Conservation (phyloP, 2,329 filamentous ascomycete species). For the Plectosphaerella sp. region DNA sequence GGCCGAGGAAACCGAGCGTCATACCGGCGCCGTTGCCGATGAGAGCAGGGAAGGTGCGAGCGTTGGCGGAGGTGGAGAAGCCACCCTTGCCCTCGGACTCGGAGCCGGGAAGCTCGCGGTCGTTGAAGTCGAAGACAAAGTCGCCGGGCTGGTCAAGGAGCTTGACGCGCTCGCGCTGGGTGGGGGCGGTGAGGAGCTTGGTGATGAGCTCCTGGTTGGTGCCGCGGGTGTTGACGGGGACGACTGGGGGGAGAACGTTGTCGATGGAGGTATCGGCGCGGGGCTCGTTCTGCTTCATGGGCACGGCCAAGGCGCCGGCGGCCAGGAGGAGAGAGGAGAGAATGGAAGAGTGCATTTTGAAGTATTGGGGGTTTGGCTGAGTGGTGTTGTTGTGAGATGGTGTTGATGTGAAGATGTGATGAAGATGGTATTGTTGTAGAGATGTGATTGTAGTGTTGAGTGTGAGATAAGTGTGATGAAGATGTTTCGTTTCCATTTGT, state of each 20-base stretch:
- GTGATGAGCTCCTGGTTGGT: slow-evolving; percentile 40
- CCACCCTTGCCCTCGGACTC: slow-evolving; percentile 29
- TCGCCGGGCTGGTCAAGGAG: slow-evolving; percentile 28
- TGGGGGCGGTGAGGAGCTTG: slow-evolving; percentile 31
- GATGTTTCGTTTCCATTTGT: no score
- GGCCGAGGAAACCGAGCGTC: slow-evolving; percentile 43
- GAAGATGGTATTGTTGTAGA: no score
- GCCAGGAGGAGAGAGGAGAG: slow-evolving; percentile 10
- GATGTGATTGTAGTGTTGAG: no score
- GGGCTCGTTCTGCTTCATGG: not conserved
- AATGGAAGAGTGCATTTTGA: slow-evolving; percentile 10
- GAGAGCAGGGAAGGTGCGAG: slow-evolving; percentile 46
- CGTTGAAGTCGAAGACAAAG: slow-evolving; percentile 38
- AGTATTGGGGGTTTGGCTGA: no score
- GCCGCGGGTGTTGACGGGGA: slow-evolving; percentile 37
- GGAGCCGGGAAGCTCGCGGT: slow-evolving; percentile 9
- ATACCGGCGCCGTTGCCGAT: slow-evolving; percentile 41
- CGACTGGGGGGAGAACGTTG: slow-evolving; percentile 18
- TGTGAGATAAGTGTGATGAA: no score
- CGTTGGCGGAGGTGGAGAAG: slow-evolving; percentile 30
- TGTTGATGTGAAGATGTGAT: no score
- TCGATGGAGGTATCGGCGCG: slow-evolving; percentile 11
- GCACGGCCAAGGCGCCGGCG: slow-evolving; percentile 10
- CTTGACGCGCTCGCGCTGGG: slow-evolving; percentile 23
- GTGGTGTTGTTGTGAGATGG: no score